A percentile compares a stretch with the other conserved stretches of the same genome.
Conservation (phyloP, 2,329 filamentous ascomycete species). For the Beauveria brongniartii region DNA sequence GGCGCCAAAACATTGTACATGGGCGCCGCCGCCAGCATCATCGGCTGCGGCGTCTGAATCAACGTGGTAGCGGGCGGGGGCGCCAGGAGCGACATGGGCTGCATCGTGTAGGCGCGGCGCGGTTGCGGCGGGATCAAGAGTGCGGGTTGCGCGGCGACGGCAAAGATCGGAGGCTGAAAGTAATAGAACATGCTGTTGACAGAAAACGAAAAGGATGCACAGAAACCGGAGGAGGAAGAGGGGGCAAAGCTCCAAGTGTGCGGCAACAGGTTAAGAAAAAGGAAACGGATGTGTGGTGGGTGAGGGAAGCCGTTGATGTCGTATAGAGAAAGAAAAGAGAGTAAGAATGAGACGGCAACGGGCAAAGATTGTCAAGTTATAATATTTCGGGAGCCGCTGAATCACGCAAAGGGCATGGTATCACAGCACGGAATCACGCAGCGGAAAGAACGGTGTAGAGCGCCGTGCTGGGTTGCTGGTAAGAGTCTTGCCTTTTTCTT, state of each 20-base stretch:
- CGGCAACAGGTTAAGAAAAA: too few relatives aligned
- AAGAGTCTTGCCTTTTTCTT: neutral
- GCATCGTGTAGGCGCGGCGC: neutral
- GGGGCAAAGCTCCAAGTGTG: too few relatives aligned
- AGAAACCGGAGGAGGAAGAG: too few relatives aligned
- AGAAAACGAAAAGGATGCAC: neutral
- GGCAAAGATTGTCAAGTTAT: neutral
- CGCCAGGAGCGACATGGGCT: conserved; percentile 8
- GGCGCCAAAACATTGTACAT: neutral
- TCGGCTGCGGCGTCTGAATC: neutral
- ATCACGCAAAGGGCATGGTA: neutral
- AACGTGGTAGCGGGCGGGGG: conserved; percentile 13
- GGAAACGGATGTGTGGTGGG: too few relatives aligned
- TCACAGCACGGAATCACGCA: neutral
- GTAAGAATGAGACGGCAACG: neutral
- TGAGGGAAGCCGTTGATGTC: too few relatives aligned
- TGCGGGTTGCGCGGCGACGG: conserved; percentile 10
- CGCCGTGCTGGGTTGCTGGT: neutral
- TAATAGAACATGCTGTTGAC: conserved; percentile 18
- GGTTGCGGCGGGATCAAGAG: neutral
- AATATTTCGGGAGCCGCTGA: neutral
- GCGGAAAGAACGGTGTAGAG: neutral
- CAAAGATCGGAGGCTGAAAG: conserved; percentile 20
- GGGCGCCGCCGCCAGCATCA: neutral
- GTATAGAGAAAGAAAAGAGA: neutral